Conservation (phyloP, 2,329 filamentous ascomycete species). For the Ophiognomonia clavigignenti-juglandacearum region DNA sequence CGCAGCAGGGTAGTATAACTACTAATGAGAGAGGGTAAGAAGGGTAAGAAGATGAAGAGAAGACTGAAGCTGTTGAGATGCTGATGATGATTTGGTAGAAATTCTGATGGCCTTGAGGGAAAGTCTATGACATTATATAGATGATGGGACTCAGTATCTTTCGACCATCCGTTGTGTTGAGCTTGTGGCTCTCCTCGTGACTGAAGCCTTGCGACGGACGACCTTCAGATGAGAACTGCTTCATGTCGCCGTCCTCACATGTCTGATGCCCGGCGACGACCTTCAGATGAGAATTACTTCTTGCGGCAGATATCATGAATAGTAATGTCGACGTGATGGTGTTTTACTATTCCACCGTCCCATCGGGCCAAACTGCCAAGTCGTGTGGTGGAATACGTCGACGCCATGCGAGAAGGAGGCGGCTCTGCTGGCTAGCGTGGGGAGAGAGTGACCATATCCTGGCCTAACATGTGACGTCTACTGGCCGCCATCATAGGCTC, state of each 20-base stretch:
- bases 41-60: not conserved
- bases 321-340: not conserved
- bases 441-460: not conserved
- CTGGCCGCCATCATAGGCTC: too few relatives aligned
- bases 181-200: not conserved
- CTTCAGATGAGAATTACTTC: not conserved
- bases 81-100: conserved; percentile 4
- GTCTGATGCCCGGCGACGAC: not conserved
- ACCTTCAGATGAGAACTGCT: too few relatives aligned
- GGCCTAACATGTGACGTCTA: too few relatives aligned
- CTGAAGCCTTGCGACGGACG: too few relatives aligned
- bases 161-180: not conserved
- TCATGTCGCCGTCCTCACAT: too few relatives aligned
- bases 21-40: not conserved
- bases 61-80: not conserved
- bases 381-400: not conserved
- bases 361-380: conserved; percentile 15
- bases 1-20: conserved; percentile 3
- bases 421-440: not conserved
- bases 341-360: not conserved
- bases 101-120: not conserved
- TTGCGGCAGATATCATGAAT: not conserved
- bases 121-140: conserved; percentile 5
- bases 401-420: not conserved
- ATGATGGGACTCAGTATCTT: not conserved